These are phyloP conservation scores for Monilinia laxa DNA, from an alignment of 2,329 filamentous ascomycete species.

Conservation along the genomic window DNA sequence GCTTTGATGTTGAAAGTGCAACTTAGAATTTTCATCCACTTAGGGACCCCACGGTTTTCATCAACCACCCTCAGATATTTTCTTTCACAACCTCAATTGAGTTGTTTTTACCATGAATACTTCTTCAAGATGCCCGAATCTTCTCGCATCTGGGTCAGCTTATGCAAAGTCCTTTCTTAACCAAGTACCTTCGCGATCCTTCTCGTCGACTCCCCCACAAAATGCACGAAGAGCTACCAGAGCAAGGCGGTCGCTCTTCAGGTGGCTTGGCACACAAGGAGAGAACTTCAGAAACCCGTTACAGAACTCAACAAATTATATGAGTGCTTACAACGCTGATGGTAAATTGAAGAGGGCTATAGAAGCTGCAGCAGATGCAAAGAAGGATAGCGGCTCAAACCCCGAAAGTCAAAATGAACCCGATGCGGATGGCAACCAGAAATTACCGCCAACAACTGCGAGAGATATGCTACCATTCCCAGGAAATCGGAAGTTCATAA, in stretches of 20 bases:
- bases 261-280: conserved; percentile 38
- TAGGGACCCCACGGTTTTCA: conserved; percentile 21
- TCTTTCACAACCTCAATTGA: conserved; percentile 12
- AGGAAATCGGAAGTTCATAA: conserved; percentile 58
- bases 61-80: conserved; percentile 14
- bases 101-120: conserved; percentile 33
- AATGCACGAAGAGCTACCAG: conserved; percentile 33
- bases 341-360: conserved; percentile 36
- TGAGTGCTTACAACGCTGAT: conserved; percentile 37
- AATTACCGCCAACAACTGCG: conserved; percentile 29
- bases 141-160: conserved; percentile 27
- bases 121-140: conserved; percentile 33
- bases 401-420: conserved; percentile 16
- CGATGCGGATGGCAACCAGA: conserved; percentile 21
- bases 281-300: conserved; percentile 36
- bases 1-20: conserved; percentile 11
- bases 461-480: conserved; percentile 55
- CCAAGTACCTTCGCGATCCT: conserved; percentile 34
- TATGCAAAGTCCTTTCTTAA: conserved; percentile 34
- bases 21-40: conserved; percentile 19
- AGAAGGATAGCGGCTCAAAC: conserved; percentile 9
- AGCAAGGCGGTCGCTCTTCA: conserved; percentile 36
- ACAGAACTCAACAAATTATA: conserved; percentile 38
- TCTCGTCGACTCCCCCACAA: conserved; percentile 38
- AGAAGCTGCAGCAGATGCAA: conserved; percentile 12